Evolutionary conservation across 192 early-diverging fungal genomes (phyloP).

Genomic region (Coemansia sp.): DNA sequence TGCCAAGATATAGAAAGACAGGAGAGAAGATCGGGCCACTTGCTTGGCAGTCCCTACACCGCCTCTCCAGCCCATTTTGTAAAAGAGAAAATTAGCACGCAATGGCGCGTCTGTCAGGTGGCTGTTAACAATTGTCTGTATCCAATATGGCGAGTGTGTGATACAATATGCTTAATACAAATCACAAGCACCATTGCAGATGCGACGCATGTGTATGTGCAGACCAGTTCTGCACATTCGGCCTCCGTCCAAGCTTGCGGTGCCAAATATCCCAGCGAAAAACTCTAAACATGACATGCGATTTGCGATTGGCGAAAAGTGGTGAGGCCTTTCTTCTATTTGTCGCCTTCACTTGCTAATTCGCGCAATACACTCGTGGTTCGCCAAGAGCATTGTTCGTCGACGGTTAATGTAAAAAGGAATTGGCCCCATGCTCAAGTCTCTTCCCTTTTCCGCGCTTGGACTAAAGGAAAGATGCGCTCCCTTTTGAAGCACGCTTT

Average conservation of each 20-base stretch:
- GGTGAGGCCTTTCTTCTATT: not conserved
- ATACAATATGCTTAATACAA: constrained; percentile 8
- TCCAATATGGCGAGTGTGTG: no score
- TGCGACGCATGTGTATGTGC: not conserved
- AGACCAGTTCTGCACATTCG: not conserved
- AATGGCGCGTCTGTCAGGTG: no score
- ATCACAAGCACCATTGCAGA: constrained; percentile 4
- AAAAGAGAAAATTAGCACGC: no score
- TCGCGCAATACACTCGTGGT: not conserved
- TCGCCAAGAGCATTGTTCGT: constrained; percentile 1
- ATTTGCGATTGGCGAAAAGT: not conserved
- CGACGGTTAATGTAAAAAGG: not conserved
- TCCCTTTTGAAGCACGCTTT: not conserved
- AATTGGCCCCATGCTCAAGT: constrained; percentile 4
- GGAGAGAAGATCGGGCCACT: not conserved
- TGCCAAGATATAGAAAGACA: not conserved
- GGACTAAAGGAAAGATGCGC: not conserved
- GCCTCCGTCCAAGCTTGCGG: no score
- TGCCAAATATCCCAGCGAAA: no score
- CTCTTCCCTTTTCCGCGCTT: not conserved
- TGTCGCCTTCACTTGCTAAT: not conserved
- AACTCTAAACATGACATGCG: not conserved
- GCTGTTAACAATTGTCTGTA: not conserved
- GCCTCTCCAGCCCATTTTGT: no score
- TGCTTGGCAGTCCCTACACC: not conserved